phyloP scores from a whole-genome alignment of 1,284 basidiomycete species.

The Leucoagaricus sp. region DNA sequence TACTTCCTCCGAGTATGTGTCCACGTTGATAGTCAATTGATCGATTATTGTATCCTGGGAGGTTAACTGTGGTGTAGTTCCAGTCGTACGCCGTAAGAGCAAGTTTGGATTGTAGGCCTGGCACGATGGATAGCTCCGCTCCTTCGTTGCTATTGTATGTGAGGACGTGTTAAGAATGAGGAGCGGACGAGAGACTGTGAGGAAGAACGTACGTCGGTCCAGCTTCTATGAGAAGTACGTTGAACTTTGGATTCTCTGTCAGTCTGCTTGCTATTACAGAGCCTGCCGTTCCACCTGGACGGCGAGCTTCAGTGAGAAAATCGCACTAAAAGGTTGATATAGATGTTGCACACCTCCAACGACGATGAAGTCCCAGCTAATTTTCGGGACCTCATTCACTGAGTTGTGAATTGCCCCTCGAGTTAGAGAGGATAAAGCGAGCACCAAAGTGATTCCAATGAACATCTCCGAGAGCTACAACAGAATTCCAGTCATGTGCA shows the following conservation, averaged over 20 bases:
- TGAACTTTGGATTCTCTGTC: conserved; percentile 15
- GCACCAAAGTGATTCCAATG: background rate
- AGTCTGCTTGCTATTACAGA: conserved; percentile 16
- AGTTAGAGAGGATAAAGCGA: background rate
- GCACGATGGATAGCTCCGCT: conserved; percentile 17
- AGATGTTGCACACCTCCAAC: conserved; percentile 5
- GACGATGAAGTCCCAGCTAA: conserved; percentile 15
- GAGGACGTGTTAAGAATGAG: background rate
- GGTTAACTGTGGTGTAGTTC: conserved; percentile 23
- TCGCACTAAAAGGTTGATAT: background rate
- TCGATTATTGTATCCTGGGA: conserved; percentile 14
- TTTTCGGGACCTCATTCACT: conserved; percentile 6
- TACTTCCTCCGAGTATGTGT: conserved; percentile 18
- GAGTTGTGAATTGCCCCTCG: background rate
- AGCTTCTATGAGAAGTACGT: conserved; percentile 17
- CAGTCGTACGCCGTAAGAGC: conserved; percentile 18
- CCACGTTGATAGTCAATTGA: conserved; percentile 11
- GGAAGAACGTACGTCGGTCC: conserved; percentile 16
- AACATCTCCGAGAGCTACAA: background rate
- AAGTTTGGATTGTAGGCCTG: conserved; percentile 7
- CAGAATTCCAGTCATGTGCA: too few species aligned
- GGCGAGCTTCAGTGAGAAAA: too few species aligned
- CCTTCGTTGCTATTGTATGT: conserved; percentile 19
- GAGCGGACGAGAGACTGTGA: background rate
- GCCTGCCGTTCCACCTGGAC: conserved; percentile 16